phyloP scores from a whole-genome alignment of 1,284 basidiomycete genomes.

The Pseudozyma sp. region DNA sequence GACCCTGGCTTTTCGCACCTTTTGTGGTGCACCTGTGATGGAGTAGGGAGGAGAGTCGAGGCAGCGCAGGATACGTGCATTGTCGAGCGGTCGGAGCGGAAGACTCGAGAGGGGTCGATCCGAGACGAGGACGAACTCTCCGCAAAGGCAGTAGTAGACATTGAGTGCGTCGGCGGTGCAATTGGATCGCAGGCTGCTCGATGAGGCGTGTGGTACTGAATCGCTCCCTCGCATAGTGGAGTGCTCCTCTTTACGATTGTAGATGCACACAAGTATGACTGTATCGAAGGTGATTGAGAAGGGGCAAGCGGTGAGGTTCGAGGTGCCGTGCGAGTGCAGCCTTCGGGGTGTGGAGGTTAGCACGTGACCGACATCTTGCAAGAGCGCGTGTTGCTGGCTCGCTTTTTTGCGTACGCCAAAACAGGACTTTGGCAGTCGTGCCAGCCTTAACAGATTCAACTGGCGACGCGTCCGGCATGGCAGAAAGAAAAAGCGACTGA shows the following conservation, averaged over 20 bases:
- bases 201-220: constrained; percentile 1
- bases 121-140: constrained; percentile 63
- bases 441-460: neutral
- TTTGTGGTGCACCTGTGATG: constrained; percentile 27
- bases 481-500: neutral
- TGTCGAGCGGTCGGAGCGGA: constrained; percentile 57
- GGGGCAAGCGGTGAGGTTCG: neutral
- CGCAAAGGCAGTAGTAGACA: constrained; percentile 66
- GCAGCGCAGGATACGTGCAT: constrained; percentile 53
- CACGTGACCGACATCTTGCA: constrained; percentile 18
- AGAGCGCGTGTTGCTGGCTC: constrained; percentile 13
- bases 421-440: constrained; percentile 1
- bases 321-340: constrained; percentile 26
- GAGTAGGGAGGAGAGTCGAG: constrained; percentile 49
- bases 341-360: constrained; percentile 11
- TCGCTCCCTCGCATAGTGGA: neutral
- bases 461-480: constrained; percentile 11
- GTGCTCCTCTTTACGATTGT: neutral
- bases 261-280: neutral
- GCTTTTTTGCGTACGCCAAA: neutral
- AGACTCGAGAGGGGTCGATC: constrained; percentile 41
- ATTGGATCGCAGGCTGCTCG: neutral
- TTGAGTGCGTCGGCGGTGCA: constrained; percentile 17
- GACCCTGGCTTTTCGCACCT: constrained; percentile 35
- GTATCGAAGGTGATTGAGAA: neutral